Evolutionary conservation across 345 rosid species (phyloP).

Genomic region (Citrus maxima): DNA sequence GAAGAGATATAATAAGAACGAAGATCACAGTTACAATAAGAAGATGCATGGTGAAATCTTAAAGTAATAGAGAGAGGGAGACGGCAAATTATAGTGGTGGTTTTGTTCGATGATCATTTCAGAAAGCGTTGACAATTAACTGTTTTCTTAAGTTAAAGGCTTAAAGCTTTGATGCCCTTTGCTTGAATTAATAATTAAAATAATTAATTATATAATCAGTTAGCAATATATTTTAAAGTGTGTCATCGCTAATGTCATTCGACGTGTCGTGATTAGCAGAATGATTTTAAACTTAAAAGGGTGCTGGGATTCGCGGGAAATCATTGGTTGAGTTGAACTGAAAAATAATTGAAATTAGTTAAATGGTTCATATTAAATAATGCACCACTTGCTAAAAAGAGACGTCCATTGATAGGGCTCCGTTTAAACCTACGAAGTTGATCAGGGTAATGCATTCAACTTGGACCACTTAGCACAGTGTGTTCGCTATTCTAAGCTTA

Average conservation of each 20-base stretch:
- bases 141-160: background rate
- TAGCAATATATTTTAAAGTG: too few species aligned
- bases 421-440: background rate
- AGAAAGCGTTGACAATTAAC: background rate
- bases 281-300: background rate
- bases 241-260: too few species aligned
- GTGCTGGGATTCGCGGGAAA: background rate
- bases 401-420: too few species aligned
- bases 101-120: background rate
- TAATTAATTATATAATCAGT: too few species aligned
- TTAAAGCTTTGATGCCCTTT: background rate
- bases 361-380: background rate
- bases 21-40: slow-evolving; percentile 20
- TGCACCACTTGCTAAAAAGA: background rate
- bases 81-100: background rate
- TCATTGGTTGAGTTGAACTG: background rate
- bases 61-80: too few species aligned
- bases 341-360: background rate
- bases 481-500: background rate
- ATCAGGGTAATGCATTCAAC: background rate
- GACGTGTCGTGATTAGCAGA: background rate
- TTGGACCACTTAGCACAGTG: too few species aligned
- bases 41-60: background rate
- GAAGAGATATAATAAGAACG: slow-evolving; percentile 22
- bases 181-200: background rate